Evolutionary conservation across 2,329 filamentous ascomycete species (phyloP), one percentile per base, ranked within the genome.

Genomic region (Clarireedia homoeocarpa): DNA sequence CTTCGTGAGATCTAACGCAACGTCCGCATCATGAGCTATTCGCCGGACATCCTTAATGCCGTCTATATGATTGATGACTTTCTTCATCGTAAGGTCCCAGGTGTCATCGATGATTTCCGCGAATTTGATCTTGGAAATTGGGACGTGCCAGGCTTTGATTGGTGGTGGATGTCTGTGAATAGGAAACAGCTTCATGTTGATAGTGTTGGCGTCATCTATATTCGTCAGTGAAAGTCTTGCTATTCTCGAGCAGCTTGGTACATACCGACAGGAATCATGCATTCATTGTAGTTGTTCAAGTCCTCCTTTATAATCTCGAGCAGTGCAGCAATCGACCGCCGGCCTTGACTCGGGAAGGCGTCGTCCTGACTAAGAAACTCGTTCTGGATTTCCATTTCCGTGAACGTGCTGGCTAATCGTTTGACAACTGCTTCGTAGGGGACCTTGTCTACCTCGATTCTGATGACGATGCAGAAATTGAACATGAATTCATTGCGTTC

Each of bases 401-500:
- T 84, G 75, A 97, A 90, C 27, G 94, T 83, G 59, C 86, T 80
- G 2, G 92, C 94, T 51, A 97, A 77, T 65, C 95, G 89, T 62
- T 87, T 79, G 53, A 96, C 90, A 34, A 97, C 88, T 61, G 85
- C 85, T 71, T 91, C 89, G 70, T 90, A 95, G 36, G 85, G 86
- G 49, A 82, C 81, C 69, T 88, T 88, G 67, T 95, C 88, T 4
- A 79, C 76, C 36, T 80, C 75, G 56, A 84, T 80, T 51, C 87
- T 81, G 50, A 96, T 77, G 27, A 96, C 86, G 46, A 97, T 77
- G 58, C 90, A 91, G 69, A 97, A 96, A 72, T 97, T 97, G 81
- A 97, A 99, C 69, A 96, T 96, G 76, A 96, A 97, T 71, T 95
- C 89, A 72, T 96, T 96, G 57, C 94, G 86, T 67, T 87, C 83